Percentiles rank a stretch among this genome's conserved stretches.
These are phyloP conservation scores for Xylaria sp. DNA, from an alignment of 2,329 filamentous ascomycete genomes.

Conservation along the genomic window DNA sequence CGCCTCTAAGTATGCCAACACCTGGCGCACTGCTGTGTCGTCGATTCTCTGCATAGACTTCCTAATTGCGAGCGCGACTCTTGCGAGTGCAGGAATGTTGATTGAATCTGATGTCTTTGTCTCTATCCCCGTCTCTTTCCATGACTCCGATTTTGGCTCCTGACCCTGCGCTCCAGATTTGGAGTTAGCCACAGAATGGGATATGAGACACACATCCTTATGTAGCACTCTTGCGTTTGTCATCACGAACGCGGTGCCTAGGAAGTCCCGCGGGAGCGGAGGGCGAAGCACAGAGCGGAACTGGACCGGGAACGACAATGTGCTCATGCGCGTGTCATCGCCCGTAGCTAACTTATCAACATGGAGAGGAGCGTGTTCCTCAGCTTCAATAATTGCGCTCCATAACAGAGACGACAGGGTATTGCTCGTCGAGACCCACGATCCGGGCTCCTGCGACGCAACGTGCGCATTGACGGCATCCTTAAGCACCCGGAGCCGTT, in stretches of 20 bases:
- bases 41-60: constrained; percentile 27
- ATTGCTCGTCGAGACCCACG: constrained; percentile 41
- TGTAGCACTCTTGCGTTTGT: constrained; percentile 26
- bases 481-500: constrained; percentile 30
- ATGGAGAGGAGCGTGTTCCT: not conserved
- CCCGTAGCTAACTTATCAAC: not conserved
- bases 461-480: constrained; percentile 28
- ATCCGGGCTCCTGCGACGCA: not conserved
- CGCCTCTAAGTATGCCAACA: constrained; percentile 28
- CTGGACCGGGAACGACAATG: constrained; percentile 39
- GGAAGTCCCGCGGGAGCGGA: constrained; percentile 33
- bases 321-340: constrained; percentile 16
- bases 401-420: constrained; percentile 39
- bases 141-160: not conserved
- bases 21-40: constrained; percentile 26
- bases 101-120: not conserved
- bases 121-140: not conserved
- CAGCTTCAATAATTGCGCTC: constrained; percentile 34
- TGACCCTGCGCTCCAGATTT: not conserved
- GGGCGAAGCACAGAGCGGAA: constrained; percentile 33
- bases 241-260: constrained; percentile 40
- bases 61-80: constrained; percentile 32
- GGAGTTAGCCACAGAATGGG: not conserved
- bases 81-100: constrained; percentile 22
- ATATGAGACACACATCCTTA: constrained; percentile 25